Evolutionary conservation across 1,284 basidiomycete genomes (phyloP), one percentile per base, ranked within the genome.

Genomic region (Fomitopsis schrenkii): DNA sequence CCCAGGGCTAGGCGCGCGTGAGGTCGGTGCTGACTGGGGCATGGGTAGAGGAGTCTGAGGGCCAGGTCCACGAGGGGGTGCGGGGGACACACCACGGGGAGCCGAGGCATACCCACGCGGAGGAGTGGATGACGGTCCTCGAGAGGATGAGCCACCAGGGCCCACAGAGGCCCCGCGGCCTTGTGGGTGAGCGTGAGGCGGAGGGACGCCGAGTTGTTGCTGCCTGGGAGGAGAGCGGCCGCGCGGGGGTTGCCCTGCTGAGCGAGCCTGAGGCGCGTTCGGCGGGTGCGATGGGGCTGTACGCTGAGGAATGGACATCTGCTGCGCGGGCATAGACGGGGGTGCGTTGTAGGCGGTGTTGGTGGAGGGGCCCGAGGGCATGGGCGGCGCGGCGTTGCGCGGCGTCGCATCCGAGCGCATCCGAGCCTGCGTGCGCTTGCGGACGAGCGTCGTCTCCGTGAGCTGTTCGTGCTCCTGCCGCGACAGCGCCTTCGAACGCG

Each of bases 391-490:
- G 26, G 22, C 36, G 38, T 36, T 30, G 35, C 19, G 30, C 4
- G 57, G 30, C 10, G 62, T 54, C 38, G 75, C 79, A 42, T 90
- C 86, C 14, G 88, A 87, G 17, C 86, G 78, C 68, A 85, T 77
- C 66, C 86, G 86, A 2, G 94, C 94, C 66, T 88, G 86, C 0
- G 94, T 95, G 17, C 92, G 84, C 63, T 87, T 89, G 3, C 94
- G 80, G 10, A 95, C 87, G 36, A 97, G 83, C 64, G 88, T 93
- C 50, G 76, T 77, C 67, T 94, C 87, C 14, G 94, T 87, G 62
- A 93, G 83, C 1, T 76, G 77, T 64, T 94, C 86, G 75, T 97
- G 93, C 62, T 96, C 90, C 52, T 83, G 77, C 19, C 94, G 78
- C 0, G 90, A 89, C 12, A 97, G 79, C 0, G 83, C 71, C 0